Conservation (phyloP, 2,329 filamentous ascomycete species). For the Aphanoascus verrucosus region DNA sequence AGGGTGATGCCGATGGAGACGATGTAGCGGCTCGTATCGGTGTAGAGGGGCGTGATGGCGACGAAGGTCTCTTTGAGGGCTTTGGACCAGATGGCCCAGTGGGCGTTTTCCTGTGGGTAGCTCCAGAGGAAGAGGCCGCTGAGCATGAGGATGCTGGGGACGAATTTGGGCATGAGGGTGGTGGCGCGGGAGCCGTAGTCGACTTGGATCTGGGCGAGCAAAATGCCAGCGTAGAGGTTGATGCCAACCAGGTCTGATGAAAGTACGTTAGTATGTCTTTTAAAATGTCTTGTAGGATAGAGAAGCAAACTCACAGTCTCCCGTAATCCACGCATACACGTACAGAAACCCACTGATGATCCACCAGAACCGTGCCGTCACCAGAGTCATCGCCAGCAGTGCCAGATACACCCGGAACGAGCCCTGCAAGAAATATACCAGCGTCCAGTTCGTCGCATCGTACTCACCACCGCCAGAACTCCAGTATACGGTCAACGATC, state of each 20-base stretch:
- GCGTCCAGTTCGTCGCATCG: conserved; percentile 36
- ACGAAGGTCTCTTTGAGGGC: conserved; percentile 13
- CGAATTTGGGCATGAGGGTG: conserved; percentile 16
- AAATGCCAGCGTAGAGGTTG: conserved; percentile 22
- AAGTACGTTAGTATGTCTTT: conserved; percentile 5
- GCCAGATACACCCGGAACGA: conserved; percentile 35
- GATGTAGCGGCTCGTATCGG: conserved; percentile 20
- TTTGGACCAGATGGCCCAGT: conserved; percentile 21
- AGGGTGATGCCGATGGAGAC: conserved; percentile 20
- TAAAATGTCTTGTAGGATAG: too few relatives aligned
- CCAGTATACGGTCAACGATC: conserved; percentile 24
- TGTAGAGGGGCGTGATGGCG: conserved; percentile 16
- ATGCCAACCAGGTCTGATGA: conserved; percentile 19
- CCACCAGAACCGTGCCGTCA: conserved; percentile 29
- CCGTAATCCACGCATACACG: conserved; percentile 29
- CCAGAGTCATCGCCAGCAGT: conserved; percentile 32
- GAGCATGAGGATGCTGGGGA: conserved; percentile 19
- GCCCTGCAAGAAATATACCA: conserved; percentile 34
- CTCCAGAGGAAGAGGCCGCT: conserved; percentile 21
- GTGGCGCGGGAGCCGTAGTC: conserved; percentile 19
- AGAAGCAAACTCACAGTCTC: conserved; percentile 18
- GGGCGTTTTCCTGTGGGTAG: conserved; percentile 20
- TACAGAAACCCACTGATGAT: conserved; percentile 30
- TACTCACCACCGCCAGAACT: conserved; percentile 32
- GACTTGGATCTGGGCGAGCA: conserved; percentile 22